A percentile compares a stretch with the other conserved stretches of the same genome.
phyloP scores from a whole-genome alignment of 1,284 basidiomycete genomes.

The Microbotryum lychnidis-dioicae region DNA sequence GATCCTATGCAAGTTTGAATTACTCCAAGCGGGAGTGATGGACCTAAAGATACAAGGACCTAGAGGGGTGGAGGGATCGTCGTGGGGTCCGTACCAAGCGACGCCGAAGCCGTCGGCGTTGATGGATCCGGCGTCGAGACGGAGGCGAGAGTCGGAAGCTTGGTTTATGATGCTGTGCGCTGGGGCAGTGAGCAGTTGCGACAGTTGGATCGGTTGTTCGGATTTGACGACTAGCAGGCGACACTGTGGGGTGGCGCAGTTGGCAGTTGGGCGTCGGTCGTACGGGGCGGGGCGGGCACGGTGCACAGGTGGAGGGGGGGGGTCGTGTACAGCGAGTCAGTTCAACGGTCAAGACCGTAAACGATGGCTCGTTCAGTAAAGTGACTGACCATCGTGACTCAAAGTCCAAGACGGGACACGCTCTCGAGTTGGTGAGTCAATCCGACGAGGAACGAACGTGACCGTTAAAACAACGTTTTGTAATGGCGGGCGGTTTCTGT shows the following conservation, averaged over 20 bases:
- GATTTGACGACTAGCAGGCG: slow-evolving; percentile 35
- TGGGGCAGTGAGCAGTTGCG: slow-evolving; percentile 52
- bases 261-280: too few species aligned
- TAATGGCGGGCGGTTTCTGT: too few species aligned
- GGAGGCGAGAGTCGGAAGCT: slow-evolving; percentile 80
- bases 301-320: too few species aligned
- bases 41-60: slow-evolving; percentile 74
- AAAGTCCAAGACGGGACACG: too few species aligned
- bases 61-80: slow-evolving; percentile 52
- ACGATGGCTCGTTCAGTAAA: neutral
- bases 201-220: slow-evolving; percentile 32
- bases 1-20: slow-evolving; percentile 74
- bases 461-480: too few species aligned
- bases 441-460: too few species aligned
- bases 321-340: neutral
- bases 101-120: slow-evolving; percentile 91
- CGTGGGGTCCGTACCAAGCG: slow-evolving; percentile 79
- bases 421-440: too few species aligned
- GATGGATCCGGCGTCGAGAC: slow-evolving; percentile 59
- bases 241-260: neutral
- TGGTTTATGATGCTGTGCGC: slow-evolving; percentile 95
- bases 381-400: too few species aligned
- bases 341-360: neutral
- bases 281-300: too few species aligned
- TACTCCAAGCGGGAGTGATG: slow-evolving; percentile 68